These are phyloP conservation scores for Aciculosporium take DNA, from an alignment of 2,329 filamentous ascomycete genomes.

Conservation along the genomic window DNA sequence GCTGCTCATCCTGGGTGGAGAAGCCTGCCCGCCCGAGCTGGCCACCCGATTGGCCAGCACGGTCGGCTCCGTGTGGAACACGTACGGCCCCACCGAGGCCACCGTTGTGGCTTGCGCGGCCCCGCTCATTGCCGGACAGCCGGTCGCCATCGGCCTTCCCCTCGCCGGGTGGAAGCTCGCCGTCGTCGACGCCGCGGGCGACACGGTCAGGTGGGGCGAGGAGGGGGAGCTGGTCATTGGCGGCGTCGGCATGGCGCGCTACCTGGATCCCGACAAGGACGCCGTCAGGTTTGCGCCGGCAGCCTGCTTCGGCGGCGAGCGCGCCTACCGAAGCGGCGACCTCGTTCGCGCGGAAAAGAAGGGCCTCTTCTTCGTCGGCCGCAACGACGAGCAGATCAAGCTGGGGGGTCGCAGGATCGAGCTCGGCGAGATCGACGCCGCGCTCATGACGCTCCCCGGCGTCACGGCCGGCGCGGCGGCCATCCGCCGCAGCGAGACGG, in stretches of 20 bases:
- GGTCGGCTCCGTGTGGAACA: constrained; percentile 12
- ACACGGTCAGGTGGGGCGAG: constrained; percentile 24
- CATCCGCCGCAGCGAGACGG: constrained; percentile 9
- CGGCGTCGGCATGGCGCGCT: constrained; percentile 12
- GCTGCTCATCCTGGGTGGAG: constrained; percentile 12
- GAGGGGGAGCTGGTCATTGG: constrained; percentile 13
- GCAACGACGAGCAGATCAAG: constrained; percentile 17
- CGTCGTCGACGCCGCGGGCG: constrained; percentile 23
- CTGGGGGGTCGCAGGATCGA: constrained; percentile 16
- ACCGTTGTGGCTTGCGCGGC: constrained; percentile 12
- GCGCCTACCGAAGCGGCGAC: constrained; percentile 14
- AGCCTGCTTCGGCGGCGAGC: constrained; percentile 9
- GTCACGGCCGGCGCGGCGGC: constrained; percentile 9
- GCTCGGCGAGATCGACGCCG: constrained; percentile 15
- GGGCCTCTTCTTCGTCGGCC: constrained; percentile 12
- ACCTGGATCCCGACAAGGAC: constrained; percentile 11
- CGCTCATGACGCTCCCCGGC: constrained; percentile 10
- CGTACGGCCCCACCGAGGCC: constrained; percentile 14
- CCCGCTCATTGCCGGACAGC: constrained; percentile 8
- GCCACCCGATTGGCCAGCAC: constrained; percentile 8
- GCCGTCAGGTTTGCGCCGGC: constrained; percentile 10
- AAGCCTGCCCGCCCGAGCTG: constrained; percentile 11
- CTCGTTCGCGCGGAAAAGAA: constrained; percentile 11
- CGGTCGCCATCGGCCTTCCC: constrained; percentile 11
- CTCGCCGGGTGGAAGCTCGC: constrained; percentile 12